Evolutionary conservation across 768 basidiomycete genomes (phyloP), one percentile per base, ranked within the genome.

Genomic region (Hydnomerulius pinastri): DNA sequence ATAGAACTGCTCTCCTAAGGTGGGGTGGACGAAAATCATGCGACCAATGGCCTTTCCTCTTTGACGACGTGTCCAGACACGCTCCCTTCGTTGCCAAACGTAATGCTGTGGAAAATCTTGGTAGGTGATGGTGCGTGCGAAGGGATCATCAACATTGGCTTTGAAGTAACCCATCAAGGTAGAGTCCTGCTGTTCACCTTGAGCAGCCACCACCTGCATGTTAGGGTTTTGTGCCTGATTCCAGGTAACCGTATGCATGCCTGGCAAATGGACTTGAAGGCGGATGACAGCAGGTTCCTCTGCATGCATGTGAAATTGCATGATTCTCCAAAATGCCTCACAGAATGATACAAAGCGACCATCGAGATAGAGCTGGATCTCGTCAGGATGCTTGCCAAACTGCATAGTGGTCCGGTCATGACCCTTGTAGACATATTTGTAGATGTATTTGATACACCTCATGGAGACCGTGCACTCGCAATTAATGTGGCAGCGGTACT

Each of bases 401-500:
- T 72, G 63, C 27, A 77, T 13, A 0, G 73, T 72, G 0, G 68
- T 65, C 8, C 64, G 55, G 55, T 81, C 77, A 50, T 54, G 55
- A 7, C 80, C 78, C 54, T 80, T 81, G 60, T 77, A 66, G 25
- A 78, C 40, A 28, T 48, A 48, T 21, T 48, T 48, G 38, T 48
- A 28, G 4, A 48, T 20, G 17, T 82, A 81, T 50, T 77, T 76
- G 57, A 75, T 40, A 2, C 74, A 54, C 4, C 57, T 60, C 23
- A 79, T 51, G 8, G 69, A 70, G 1, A 58, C 60, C 29, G 56
- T 62, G 43, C 68, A 68, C 53, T 81, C 79, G 1, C 77, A 53
- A 63, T 81, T 82, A 56, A 79, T 76, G 50, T 81, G 77, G 52
- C 76, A 77, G 55, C 70, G 27, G 50, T 67, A 77, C 23, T 63